phyloP scores from a whole-genome alignment of 2,329 filamentous ascomycete species.

The Botrytis hyacinthi region DNA sequence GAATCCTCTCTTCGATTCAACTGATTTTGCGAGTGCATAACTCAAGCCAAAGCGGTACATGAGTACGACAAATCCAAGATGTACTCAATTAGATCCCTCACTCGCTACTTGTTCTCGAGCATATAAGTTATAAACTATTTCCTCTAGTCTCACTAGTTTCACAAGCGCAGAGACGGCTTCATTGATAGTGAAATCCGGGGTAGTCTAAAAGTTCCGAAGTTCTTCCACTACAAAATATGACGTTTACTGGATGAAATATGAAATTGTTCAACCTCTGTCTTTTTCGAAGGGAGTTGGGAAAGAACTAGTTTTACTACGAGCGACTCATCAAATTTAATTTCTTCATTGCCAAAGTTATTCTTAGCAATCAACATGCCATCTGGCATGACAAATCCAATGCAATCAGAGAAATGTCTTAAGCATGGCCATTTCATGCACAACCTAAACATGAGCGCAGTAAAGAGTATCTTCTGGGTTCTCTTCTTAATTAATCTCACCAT shows the following conservation, averaged over 20 bases:
- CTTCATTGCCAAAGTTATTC: neutral
- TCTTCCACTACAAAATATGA: neutral
- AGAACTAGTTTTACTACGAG: neutral
- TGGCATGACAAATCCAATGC: neutral
- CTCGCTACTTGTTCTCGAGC: neutral
- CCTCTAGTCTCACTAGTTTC: neutral
- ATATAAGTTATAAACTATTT: neutral
- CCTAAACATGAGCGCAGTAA: conserved; percentile 48
- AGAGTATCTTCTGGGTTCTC: conserved; percentile 48
- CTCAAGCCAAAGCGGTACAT: neutral
- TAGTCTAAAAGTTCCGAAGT: neutral
- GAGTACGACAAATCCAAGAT: neutral
- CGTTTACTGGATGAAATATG: neutral
- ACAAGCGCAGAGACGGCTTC: neutral
- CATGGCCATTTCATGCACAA: conserved; percentile 46
- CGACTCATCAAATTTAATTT: neutral
- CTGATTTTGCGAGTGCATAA: conserved; percentile 12
- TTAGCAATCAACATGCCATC: neutral
- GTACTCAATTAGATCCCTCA: neutral
- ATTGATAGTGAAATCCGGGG: neutral
- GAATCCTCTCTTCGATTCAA: neutral
- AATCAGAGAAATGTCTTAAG: conserved; percentile 35
- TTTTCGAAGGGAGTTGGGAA: neutral
- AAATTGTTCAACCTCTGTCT: neutral
- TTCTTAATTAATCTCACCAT: conserved; percentile 46